Evolutionary conservation across 768 basidiomycete species (phyloP), one percentile per base, ranked within the genome.

Genomic region (Roridomyces roridus): DNA sequence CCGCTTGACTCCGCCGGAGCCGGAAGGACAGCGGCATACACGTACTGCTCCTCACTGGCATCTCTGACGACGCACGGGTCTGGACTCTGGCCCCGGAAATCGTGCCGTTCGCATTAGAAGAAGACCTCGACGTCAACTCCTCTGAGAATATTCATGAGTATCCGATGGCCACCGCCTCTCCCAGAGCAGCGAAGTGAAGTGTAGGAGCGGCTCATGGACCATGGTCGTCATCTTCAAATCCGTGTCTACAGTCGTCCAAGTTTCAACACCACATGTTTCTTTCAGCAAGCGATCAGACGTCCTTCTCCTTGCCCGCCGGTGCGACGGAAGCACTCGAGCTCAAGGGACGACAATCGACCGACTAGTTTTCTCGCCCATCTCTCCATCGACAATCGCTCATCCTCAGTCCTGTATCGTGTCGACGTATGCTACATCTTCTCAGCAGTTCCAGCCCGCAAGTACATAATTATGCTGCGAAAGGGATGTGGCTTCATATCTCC

Each of bases 131-230:
- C 0, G 73, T 88, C 26, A 72, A 75, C 10, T 80, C 82, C 2
- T 98, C 92, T 67, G 84, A 85, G 9, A 83, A 90, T 59, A 76
- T 85, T 17, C 85, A 85, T 31, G 87, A 88, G 65, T 91, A 93
- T 67, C 87, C 89, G 0, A 86, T 89, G 7, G 81, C 89, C 5
- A 94, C 89, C 0, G 89, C 89, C 11, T 82, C 80, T 3, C 83
- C 88, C 63, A 91, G 91, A 82, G 96, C 85, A 24, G n/a, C n/a
- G n/a, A n/a, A 86, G 89, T 39, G 92, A 95, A 70, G 96, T 94
- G 21, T 95, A 95, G 67, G 84, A 89, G 71, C 76, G 86, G n/a
- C 77, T 94, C 17, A 85, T 91, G 45, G n/a, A n/a, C n/a, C n/a
- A n/a, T n/a, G 83, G 86, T 62, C 65, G 85, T 73, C 1, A 12